Conservation (phyloP, 768 basidiomycete genomes). For the Calocera cornea region DNA sequence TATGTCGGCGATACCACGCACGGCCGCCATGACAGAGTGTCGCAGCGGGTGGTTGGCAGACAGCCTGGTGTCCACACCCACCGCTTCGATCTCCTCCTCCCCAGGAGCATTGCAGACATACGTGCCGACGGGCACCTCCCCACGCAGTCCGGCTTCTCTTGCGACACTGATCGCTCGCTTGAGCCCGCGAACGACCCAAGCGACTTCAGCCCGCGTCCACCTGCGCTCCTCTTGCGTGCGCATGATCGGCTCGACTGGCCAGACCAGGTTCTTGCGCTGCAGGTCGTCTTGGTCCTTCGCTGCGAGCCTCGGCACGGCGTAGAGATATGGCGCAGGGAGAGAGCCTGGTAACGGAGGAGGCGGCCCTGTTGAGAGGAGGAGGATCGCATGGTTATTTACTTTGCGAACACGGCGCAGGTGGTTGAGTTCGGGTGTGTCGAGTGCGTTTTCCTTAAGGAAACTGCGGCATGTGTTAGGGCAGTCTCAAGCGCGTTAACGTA, state of each 20-base stretch:
- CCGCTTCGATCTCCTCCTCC: conserved; percentile 19
- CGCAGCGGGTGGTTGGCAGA: conserved; percentile 64
- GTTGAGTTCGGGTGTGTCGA: conserved; percentile 39
- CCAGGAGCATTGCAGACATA: conserved; percentile 45
- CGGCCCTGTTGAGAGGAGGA: conserved; percentile 4
- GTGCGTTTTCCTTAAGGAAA: conserved; percentile 51
- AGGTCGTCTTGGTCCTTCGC: conserved; percentile 59
- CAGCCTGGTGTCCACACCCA: conserved; percentile 45
- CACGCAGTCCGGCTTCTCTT: conserved; percentile 6
- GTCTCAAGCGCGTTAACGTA: neutral
- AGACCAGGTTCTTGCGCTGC: conserved; percentile 52
- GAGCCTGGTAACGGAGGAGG: neutral
- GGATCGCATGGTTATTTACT: conserved; percentile 1
- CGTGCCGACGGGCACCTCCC: conserved; percentile 61
- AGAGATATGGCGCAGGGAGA: conserved; percentile 34
- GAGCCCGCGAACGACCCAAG: conserved; percentile 38
- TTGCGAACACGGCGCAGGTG: neutral
- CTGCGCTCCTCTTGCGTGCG: conserved; percentile 42
- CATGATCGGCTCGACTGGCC: conserved; percentile 61
- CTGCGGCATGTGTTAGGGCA: conserved; percentile 24
- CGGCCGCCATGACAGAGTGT: conserved; percentile 69
- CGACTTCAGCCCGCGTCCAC: conserved; percentile 52
- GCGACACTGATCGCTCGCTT: neutral
- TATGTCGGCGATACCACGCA: conserved; percentile 50
- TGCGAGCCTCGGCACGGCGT: conserved; percentile 49